Evolutionary conservation across 75 land plant genomes (phyloP).

Genomic region (Pinus albicaulis): DNA sequence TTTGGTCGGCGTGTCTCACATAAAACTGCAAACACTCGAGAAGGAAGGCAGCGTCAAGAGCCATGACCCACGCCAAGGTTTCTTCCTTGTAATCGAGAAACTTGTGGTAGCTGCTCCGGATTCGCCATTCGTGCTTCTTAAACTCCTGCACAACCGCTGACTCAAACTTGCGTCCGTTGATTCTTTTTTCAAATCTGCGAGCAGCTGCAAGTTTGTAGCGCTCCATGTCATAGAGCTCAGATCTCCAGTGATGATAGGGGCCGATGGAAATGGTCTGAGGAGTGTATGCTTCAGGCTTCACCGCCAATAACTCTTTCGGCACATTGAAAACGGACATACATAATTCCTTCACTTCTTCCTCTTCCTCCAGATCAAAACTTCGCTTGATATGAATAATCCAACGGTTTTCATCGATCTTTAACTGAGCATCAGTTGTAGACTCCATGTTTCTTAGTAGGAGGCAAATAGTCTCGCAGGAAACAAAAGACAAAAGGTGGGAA

Average conservation of each 20-base stretch:
- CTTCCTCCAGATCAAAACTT: neutral
- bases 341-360: neutral
- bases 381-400: neutral
- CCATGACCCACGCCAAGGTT: neutral
- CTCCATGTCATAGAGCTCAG: conserved; percentile 2
- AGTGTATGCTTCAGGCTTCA: conserved; percentile 11
- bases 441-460: neutral
- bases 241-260: neutral
- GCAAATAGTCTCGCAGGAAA: too few species aligned
- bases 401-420: neutral
- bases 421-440: neutral
- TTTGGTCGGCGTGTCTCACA: neutral
- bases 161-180: neutral
- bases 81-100: neutral
- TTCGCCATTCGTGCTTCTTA: neutral
- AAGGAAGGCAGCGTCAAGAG: neutral
- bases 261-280: neutral
- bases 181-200: conserved; percentile 1
- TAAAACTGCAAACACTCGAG: neutral
- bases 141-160: neutral
- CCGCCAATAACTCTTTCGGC: neutral
- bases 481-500: too few species aligned
- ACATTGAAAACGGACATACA: conserved; percentile 10
- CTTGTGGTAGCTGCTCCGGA: neutral
- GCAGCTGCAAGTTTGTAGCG: neutral